Evolutionary conservation across 1,139 yeast genomes (phyloP).

Genomic region (Candida gigantensis): DNA sequence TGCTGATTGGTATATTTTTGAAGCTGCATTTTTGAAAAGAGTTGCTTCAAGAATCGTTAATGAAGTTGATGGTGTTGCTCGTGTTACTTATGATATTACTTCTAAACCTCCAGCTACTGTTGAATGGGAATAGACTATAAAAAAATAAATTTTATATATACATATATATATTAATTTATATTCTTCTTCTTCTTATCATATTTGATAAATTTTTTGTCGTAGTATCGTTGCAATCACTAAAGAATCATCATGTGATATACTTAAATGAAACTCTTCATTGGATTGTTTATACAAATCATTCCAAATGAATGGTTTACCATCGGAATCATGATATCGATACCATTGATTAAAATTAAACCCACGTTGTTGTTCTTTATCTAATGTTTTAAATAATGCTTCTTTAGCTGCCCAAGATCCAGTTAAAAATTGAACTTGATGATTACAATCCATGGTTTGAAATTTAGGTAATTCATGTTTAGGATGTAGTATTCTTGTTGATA

Average conservation of each 20-base stretch:
- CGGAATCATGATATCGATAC: slow-evolving; percentile 46
- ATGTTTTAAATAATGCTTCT: slow-evolving; percentile 71
- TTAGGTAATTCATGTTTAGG: slow-evolving; percentile 44
- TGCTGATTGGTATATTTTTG: slow-evolving; percentile 98
- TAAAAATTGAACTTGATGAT: slow-evolving; percentile 28
- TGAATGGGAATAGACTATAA: slow-evolving; percentile 81
- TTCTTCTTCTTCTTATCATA: too few relatives aligned
- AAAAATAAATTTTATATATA: background rate
- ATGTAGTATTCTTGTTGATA: slow-evolving; percentile 54
- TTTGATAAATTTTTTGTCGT: slow-evolving; percentile 32
- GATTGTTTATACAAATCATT: slow-evolving; percentile 27
- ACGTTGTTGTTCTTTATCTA: slow-evolving; percentile 51
- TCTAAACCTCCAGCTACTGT: slow-evolving; percentile 99
- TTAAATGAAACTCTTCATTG: slow-evolving; percentile 54
- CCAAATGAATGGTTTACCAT: slow-evolving; percentile 43
- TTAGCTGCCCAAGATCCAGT: slow-evolving; percentile 75
- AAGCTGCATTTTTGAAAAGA: slow-evolving; percentile 85
- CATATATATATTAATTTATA: slow-evolving; percentile 1
- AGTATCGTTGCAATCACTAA: slow-evolving; percentile 51
- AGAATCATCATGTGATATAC: slow-evolving; percentile 70
- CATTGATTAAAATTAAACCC: slow-evolving; percentile 60
- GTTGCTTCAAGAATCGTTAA: slow-evolving; percentile 97
- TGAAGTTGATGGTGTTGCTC: slow-evolving; percentile 98
- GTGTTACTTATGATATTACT: slow-evolving; percentile 98
- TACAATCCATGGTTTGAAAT: slow-evolving; percentile 23